A percentile compares a stretch with the other conserved stretches of the same genome.
phyloP scores from a whole-genome alignment of 148 eudicot species.

The Diospyros kaki region DNA sequence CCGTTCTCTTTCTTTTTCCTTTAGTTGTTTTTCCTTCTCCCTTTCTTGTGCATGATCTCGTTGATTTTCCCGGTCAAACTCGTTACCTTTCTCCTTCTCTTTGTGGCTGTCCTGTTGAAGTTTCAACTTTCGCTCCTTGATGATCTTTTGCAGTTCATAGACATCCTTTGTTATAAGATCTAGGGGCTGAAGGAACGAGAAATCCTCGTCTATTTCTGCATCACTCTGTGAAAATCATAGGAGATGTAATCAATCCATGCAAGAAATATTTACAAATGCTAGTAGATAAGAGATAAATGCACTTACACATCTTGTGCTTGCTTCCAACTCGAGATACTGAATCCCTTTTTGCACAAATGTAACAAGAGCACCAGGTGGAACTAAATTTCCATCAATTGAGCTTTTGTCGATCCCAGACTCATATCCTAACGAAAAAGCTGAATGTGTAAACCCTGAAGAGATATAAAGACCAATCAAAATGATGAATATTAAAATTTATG shows the following conservation, averaged over 20 bases:
- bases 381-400: conserved; percentile 58
- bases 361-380: conserved; percentile 71
- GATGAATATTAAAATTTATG: background rate
- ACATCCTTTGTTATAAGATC: conserved; percentile 73
- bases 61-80: conserved; percentile 28
- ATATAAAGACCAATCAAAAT: background rate
- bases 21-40: conserved; percentile 44
- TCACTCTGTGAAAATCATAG: conserved; percentile 41
- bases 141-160: conserved; percentile 48
- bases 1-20: conserved; percentile 34
- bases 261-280: background rate
- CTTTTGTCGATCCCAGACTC: conserved; percentile 61
- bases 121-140: conserved; percentile 46
- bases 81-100: conserved; percentile 40
- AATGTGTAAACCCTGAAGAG: conserved; percentile 60
- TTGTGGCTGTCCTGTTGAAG: conserved; percentile 28
- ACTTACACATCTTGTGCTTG: conserved; percentile 54
- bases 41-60: conserved; percentile 28
- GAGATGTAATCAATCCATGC: conserved; percentile 12
- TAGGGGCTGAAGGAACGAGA: conserved; percentile 59
- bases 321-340: conserved; percentile 67
- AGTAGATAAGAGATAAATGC: conserved; percentile 5
- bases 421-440: conserved; percentile 62
- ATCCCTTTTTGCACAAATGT: conserved; percentile 69
- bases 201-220: conserved; percentile 55